Conservation (phyloP, 306 rosid genomes). For the Astragalus membranaceus region DNA sequence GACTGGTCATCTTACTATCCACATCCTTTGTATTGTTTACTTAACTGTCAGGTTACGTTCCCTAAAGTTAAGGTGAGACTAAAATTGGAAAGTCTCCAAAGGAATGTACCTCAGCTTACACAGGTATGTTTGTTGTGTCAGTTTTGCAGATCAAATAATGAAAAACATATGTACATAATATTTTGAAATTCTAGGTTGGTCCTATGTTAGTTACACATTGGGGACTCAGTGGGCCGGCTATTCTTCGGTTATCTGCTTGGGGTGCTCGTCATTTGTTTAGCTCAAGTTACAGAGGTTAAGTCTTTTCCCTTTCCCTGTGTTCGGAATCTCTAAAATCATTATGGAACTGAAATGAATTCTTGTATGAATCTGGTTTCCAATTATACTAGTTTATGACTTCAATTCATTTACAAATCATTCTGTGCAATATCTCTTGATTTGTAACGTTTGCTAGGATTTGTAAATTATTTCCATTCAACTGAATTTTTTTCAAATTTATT, state of each 20-base stretch:
- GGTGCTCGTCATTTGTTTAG: constrained; percentile 74
- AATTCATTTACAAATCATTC: constrained; percentile 3
- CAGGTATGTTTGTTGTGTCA: constrained; percentile 48
- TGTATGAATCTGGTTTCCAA: constrained; percentile 2
- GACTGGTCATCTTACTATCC: background rate
- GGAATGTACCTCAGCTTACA: constrained; percentile 65
- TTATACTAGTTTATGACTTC: background rate
- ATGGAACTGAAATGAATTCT: background rate
- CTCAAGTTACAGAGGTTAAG: constrained; percentile 63
- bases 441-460: background rate
- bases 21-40: background rate
- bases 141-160: constrained; percentile 5
- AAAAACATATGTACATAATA: constrained; percentile 2
- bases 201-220: constrained; percentile 89
- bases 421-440: constrained; percentile 5
- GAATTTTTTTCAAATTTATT: background rate
- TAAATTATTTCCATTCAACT: background rate
- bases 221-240: constrained; percentile 95
- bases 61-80: constrained; percentile 72
- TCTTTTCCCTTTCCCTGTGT: background rate
- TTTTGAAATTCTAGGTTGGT: constrained; percentile 55
- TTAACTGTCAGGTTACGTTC: constrained; percentile 61
- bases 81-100: constrained; percentile 50
- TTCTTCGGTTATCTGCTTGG: constrained; percentile 95
- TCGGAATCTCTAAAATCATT: background rate